Evolutionary conservation across 495 filamentous ascomycete species (phyloP), one percentile per base, ranked within the genome.

Genomic region (Patellaria atrata): DNA sequence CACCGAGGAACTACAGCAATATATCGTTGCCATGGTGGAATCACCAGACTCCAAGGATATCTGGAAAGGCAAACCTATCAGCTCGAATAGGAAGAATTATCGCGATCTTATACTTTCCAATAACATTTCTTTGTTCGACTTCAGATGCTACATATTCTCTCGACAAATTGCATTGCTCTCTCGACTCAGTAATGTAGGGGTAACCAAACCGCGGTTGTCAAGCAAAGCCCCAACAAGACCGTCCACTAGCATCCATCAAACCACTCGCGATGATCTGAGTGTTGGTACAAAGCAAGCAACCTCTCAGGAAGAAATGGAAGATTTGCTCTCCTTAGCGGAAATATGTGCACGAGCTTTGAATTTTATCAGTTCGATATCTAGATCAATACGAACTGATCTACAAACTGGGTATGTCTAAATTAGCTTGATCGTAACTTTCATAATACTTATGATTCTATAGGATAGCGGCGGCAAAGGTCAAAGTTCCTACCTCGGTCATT

Each of bases 91-190:
- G 53, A 91, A 94, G 51, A 63, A 78, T 2, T 96, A 94, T 51
- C 74, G 91, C 25, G 85, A 92, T 36, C 70, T 92, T 43, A 96
- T 99, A 30, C 61, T 96, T 26, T 76, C 81, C n/a, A 96, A 84
- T 57, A 78, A 91, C 43, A 91, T 96, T 19, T 96, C 89, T n/a
- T 64, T 91, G 9, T 96, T 94, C 47, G 89, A 99, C 53, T 96
- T 99, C 55, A 71, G 79, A 39, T 85, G 77, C 43, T 99, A 99
- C 53, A 68, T 99, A 8, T 96, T 94, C 59, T 77, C 82, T 15
- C 70, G 89, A 17, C 89, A 99, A 50, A 68, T 92, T 47, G 71
- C 76, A 10, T 56, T 97, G 2, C 65, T 94, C 7, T 68, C 94
- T 15, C 76, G 89, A 22, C 69, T 92, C 8, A 84, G 78, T 10